phyloP scores from a whole-genome alignment of 768 basidiomycete genomes.

The Auriscalpium vulgare region DNA sequence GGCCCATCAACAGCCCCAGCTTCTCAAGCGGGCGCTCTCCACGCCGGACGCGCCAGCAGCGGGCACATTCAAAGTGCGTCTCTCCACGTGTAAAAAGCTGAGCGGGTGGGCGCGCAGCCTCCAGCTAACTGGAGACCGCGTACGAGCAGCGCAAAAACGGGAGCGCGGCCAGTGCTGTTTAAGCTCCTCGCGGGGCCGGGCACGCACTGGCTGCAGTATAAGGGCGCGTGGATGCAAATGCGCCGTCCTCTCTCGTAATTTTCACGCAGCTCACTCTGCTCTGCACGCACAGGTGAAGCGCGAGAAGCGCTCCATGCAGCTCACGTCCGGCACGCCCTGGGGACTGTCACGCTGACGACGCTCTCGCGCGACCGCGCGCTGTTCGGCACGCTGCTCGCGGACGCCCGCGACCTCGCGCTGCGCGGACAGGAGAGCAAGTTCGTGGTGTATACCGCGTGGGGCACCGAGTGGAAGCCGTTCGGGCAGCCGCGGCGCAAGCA shows the following conservation, averaged over 20 bases:
- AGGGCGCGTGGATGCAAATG: conserved; percentile 94
- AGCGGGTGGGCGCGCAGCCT: conserved; percentile 50
- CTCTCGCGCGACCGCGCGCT: conserved; percentile 79
- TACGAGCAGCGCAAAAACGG: conserved; percentile 88
- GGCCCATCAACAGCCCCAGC: background rate
- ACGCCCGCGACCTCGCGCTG: conserved; percentile 85
- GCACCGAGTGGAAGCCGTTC: conserved; percentile 92
- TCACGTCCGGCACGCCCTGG: conserved; percentile 91
- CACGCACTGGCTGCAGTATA: conserved; percentile 85
- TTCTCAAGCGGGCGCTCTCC: conserved; percentile 3
- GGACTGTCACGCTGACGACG: conserved; percentile 90
- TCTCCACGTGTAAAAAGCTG: background rate
- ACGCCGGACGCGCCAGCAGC: background rate
- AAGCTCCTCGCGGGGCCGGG: conserved; percentile 95
- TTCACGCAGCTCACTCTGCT: background rate
- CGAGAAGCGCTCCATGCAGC: conserved; percentile 85
- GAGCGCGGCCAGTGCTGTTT: conserved; percentile 78
- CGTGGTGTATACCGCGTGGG: conserved; percentile 95
- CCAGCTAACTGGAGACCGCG: conserved; percentile 89
- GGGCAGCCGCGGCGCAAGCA: conserved; percentile 86
- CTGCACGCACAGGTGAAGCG: conserved; percentile 67
- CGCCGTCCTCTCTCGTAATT: conserved; percentile 5
- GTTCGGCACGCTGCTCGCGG: conserved; percentile 73
- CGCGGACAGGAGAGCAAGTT: conserved; percentile 86
- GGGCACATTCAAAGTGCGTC: background rate